phyloP scores from a whole-genome alignment of 2,329 filamentous ascomycete species.

The Grosmannia serpens region DNA sequence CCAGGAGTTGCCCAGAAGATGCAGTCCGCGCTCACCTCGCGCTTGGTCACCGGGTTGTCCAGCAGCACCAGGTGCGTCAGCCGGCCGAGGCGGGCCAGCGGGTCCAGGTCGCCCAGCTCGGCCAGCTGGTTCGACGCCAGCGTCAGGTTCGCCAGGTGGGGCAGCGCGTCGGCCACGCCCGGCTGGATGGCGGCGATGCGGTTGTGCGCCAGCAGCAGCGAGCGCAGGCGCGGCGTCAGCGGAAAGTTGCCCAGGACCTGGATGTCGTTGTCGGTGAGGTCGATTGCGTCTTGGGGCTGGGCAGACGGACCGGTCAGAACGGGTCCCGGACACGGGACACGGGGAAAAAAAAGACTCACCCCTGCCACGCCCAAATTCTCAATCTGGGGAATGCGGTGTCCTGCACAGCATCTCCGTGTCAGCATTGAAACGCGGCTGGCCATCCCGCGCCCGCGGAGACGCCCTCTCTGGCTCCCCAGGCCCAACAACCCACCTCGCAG shows the following conservation, averaged over 20 bases:
- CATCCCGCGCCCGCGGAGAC: too few relatives aligned
- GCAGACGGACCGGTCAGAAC: neutral
- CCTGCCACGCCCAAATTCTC: slow-evolving; percentile 95
- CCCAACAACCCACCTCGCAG: slow-evolving; percentile 62
- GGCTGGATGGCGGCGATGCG: slow-evolving; percentile 73
- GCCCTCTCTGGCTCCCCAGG: neutral
- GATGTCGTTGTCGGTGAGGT: slow-evolving; percentile 98
- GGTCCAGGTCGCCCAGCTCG: slow-evolving; percentile 80
- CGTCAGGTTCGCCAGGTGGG: slow-evolving; percentile 71
- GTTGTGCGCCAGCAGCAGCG: slow-evolving; percentile 82
- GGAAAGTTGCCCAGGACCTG: slow-evolving; percentile 84
- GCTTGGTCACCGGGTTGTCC: slow-evolving; percentile 84
- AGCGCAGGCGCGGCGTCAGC: slow-evolving; percentile 75
- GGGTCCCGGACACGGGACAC: slow-evolving; percentile 1
- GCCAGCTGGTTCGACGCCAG: slow-evolving; percentile 71
- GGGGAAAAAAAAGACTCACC: slow-evolving; percentile 40
- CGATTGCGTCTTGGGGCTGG: slow-evolving; percentile 90
- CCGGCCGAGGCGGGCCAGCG: slow-evolving; percentile 54
- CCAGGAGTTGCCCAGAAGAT: neutral
- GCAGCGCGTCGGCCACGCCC: slow-evolving; percentile 61
- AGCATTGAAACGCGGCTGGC: too few relatives aligned
- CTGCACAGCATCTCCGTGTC: slow-evolving; percentile 35
- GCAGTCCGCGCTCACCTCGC: slow-evolving; percentile 59
- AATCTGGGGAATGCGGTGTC: slow-evolving; percentile 93
- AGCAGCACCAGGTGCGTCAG: slow-evolving; percentile 71